Evolutionary conservation across 257 asterid genomes (phyloP).

Genomic region (Ophiorrhiza pumila): DNA sequence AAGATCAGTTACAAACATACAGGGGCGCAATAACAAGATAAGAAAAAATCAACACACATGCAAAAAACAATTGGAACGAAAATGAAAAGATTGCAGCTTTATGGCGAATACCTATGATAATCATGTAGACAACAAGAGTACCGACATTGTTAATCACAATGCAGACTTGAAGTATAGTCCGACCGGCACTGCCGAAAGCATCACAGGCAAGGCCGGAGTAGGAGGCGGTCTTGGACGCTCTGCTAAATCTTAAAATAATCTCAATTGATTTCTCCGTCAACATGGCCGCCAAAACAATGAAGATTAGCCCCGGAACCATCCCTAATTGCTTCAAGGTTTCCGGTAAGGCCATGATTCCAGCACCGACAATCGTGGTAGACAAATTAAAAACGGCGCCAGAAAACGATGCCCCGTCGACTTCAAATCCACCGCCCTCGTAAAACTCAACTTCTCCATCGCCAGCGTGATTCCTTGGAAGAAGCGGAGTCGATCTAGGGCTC

Average conservation of each 20-base stretch:
- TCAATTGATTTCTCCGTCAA: constrained; percentile 77
- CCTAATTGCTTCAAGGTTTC: constrained; percentile 80
- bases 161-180: constrained; percentile 62
- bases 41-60: neutral
- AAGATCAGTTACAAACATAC: neutral
- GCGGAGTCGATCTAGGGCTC: constrained; percentile 54
- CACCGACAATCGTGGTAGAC: constrained; percentile 81
- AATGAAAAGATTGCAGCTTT: neutral
- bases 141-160: constrained; percentile 74
- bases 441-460: constrained; percentile 10
- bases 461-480: constrained; percentile 50
- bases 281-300: constrained; percentile 57
- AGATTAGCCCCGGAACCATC: constrained; percentile 56
- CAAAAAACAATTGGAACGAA: neutral
- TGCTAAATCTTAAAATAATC: constrained; percentile 64
- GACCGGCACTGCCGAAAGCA: constrained; percentile 53
- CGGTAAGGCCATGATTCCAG: constrained; percentile 92
- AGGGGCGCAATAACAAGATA: neutral
- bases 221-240: constrained; percentile 60
- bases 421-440: constrained; percentile 31
- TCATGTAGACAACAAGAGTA: constrained; percentile 77
- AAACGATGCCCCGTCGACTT: constrained; percentile 55
- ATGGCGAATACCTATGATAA: constrained; percentile 57
- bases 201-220: constrained; percentile 72
- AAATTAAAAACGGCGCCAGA: constrained; percentile 81